Conservation (phyloP, 2,329 filamentous ascomycete species). For the Venturia asperata region DNA sequence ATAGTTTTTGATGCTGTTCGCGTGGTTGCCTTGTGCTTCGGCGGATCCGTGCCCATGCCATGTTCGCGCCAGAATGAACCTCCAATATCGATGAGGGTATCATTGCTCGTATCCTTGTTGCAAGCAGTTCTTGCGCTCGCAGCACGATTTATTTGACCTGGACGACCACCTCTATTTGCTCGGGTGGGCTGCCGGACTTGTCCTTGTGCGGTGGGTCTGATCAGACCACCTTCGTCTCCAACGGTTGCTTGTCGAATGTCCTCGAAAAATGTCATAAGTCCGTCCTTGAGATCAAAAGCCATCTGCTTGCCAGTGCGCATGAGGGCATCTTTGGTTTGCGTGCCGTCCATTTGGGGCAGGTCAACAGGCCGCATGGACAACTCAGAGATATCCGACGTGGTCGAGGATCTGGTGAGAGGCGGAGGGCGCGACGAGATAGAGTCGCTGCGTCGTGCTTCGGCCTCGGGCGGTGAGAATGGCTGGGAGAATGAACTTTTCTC, state of each 20-base stretch:
- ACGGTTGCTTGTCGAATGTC: slow-evolving; percentile 93
- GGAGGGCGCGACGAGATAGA: slow-evolving; percentile 24
- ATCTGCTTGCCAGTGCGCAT: slow-evolving; percentile 59
- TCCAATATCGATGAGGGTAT: slow-evolving; percentile 29
- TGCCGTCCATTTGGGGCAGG: slow-evolving; percentile 10
- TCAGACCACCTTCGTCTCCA: slow-evolving; percentile 71
- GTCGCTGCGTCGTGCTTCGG: slow-evolving; percentile 31
- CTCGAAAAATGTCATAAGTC: slow-evolving; percentile 89
- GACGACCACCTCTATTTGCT: slow-evolving; percentile 12
- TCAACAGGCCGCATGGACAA: slow-evolving; percentile 20
- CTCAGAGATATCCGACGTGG: slow-evolving; percentile 28
- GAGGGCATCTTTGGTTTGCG: slow-evolving; percentile 27
- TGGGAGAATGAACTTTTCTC: slow-evolving; percentile 32
- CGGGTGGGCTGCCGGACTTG: slow-evolving; percentile 20
- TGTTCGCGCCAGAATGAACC: slow-evolving; percentile 40
- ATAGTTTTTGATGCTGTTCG: slow-evolving; percentile 35
- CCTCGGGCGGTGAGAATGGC: slow-evolving; percentile 32
- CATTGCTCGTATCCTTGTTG: slow-evolving; percentile 18
- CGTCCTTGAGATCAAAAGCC: slow-evolving; percentile 80
- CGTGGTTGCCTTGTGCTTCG: slow-evolving; percentile 25
- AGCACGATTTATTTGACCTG: slow-evolving; percentile 13
- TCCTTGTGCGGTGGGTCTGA: neutral
- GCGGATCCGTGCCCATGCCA: slow-evolving; percentile 28
- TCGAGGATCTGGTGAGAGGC: slow-evolving; percentile 26
- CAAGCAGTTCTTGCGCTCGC: slow-evolving; percentile 21